These are phyloP conservation scores for Populus tremula DNA, from an alignment of 345 rosid species.

Conservation along the genomic window DNA sequence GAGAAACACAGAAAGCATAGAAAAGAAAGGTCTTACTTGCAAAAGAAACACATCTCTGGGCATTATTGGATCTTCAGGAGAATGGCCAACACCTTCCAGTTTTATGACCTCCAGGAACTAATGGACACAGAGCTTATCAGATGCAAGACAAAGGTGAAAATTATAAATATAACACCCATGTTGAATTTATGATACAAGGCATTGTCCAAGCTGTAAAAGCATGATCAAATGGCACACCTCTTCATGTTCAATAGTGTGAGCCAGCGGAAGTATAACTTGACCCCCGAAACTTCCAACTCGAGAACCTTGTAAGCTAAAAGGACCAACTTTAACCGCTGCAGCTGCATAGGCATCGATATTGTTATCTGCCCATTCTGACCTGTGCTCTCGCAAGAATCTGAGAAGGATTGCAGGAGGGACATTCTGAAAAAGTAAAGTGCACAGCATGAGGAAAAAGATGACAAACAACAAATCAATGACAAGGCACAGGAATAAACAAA, in stretches of 20 bases:
- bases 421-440: slow-evolving; percentile 44
- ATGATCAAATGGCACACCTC: slow-evolving; percentile 54
- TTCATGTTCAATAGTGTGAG: slow-evolving; percentile 93
- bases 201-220: background rate
- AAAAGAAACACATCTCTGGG: slow-evolving; percentile 89
- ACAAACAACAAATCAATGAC: background rate
- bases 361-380: slow-evolving; percentile 99
- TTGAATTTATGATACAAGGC: background rate
- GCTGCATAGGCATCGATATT: slow-evolving; percentile 91
- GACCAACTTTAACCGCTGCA: slow-evolving; percentile 92
- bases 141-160: background rate
- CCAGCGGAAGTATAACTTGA: slow-evolving; percentile 92
- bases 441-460: background rate
- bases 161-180: background rate
- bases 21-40: slow-evolving; percentile 56
- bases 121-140: background rate
- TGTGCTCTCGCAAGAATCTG: slow-evolving; percentile 89
- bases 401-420: slow-evolving; percentile 98
- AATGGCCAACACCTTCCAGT: slow-evolving; percentile 77
- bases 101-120: slow-evolving; percentile 96
- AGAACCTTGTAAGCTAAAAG: slow-evolving; percentile 78
- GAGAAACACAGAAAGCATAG: background rate
- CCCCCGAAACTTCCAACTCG: slow-evolving; percentile 85
- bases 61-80: slow-evolving; percentile 88
- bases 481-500: background rate